A percentile compares a stretch with the other conserved stretches of the same genome.
phyloP scores from a whole-genome alignment of 805 yeast species.

The Lipomyces sp. region DNA sequence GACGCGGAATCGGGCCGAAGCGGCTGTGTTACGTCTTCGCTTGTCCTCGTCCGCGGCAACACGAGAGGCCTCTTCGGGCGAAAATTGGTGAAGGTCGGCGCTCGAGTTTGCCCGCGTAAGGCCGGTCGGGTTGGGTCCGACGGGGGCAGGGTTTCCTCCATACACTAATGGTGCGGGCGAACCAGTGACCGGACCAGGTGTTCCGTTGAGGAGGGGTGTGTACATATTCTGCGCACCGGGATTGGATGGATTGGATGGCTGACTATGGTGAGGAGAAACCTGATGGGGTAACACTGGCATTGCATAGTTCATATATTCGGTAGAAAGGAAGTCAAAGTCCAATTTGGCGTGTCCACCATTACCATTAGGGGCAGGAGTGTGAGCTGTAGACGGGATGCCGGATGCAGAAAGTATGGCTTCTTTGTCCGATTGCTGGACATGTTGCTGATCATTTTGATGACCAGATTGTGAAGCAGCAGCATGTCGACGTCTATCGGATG shows the following conservation, averaged over 20 bases:
- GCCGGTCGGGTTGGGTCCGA: constrained; percentile 19
- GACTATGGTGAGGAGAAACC: not conserved
- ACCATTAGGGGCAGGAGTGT: constrained; percentile 14
- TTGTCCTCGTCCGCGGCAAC: constrained; percentile 63
- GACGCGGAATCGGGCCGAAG: constrained; percentile 89
- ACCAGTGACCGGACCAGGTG: not conserved
- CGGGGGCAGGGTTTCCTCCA: constrained; percentile 8
- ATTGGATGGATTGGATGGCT: constrained; percentile 5
- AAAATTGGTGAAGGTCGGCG: not conserved
- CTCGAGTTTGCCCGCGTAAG: constrained; percentile 38
- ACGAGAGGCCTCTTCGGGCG: constrained; percentile 36
- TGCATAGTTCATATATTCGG: constrained; percentile 22
- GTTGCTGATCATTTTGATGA: constrained; percentile 8
- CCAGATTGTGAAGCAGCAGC: not conserved
- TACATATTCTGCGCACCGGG: constrained; percentile 17
- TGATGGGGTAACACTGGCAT: constrained; percentile 11
- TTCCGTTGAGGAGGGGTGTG: constrained; percentile 18
- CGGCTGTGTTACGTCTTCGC: constrained; percentile 88
- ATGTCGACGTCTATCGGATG: constrained; percentile 16
- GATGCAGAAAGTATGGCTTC: constrained; percentile 13
- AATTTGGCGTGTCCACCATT: not conserved
- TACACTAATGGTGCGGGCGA: not conserved
- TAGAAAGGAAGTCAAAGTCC: constrained; percentile 30
- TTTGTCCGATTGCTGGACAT: not conserved
- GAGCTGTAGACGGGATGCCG: not conserved